Percentiles rank a stretch among this genome's conserved stretches.
Evolutionary conservation across 768 basidiomycete genomes (phyloP).

Genomic region (Russula abietina): DNA sequence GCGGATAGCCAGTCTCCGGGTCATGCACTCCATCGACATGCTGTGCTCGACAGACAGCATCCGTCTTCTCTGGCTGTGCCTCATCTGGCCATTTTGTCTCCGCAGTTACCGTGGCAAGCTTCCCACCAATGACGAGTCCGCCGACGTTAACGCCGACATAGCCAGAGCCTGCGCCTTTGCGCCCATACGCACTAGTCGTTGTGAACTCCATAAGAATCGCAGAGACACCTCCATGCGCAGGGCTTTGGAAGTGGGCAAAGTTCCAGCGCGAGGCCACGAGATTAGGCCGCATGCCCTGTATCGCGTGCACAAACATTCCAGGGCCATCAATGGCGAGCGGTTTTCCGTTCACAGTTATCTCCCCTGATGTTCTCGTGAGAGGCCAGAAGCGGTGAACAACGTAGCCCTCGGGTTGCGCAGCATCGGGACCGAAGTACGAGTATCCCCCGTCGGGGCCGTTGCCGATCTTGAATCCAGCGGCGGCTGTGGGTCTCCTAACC

Average conservation of each 20-base stretch:
- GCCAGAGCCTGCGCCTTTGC: conserved; percentile 72
- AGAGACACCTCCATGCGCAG: conserved; percentile 64
- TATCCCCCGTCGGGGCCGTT: conserved; percentile 82
- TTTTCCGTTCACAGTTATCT: conserved; percentile 59
- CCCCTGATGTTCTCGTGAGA: conserved; percentile 53
- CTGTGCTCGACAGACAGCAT: conserved; percentile 55
- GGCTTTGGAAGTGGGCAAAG: conserved; percentile 86
- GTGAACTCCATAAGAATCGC: conserved; percentile 96
- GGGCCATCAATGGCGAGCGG: conserved; percentile 52
- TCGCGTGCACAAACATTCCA: conserved; percentile 91
- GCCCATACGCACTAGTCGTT: conserved; percentile 74
- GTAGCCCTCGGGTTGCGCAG: conserved; percentile 68
- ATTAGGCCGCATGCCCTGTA: conserved; percentile 97
- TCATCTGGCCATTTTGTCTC: conserved; percentile 75
- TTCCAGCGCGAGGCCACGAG: conserved; percentile 92
- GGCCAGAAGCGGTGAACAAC: conserved; percentile 94
- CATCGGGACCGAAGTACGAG: conserved; percentile 77
- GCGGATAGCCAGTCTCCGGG: conserved; percentile 73
- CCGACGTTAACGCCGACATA: conserved; percentile 84
- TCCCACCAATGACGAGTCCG: conserved; percentile 71
- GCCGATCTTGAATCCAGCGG: conserved; percentile 88
- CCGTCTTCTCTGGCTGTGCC: conserved; percentile 37
- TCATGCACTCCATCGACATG: conserved; percentile 62
- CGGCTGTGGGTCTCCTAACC: conserved; percentile 57
- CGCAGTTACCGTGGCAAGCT: conserved; percentile 69